Evolutionary conservation across 345 rosid genomes (phyloP), one percentile per base, ranked within the genome.

Genomic region (Gossypioides kirkii): DNA sequence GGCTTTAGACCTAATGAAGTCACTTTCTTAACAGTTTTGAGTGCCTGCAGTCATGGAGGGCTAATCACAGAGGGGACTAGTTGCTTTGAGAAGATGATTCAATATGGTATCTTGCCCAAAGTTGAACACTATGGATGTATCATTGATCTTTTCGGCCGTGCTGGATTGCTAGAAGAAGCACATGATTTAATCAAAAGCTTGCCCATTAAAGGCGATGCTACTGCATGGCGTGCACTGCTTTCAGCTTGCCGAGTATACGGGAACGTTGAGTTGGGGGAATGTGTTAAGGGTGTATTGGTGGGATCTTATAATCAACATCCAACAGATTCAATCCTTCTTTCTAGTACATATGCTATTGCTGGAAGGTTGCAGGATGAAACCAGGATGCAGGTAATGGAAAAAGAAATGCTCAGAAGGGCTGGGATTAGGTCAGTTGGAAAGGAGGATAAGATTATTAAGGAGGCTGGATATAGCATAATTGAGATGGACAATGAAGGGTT

Each of bases 41-140:
- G 80, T 74, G 87, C 90, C 75, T 88, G 91, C 67, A 86, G 93
- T 80, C 93, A 87, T 59, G 90, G 87, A 22, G 93, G 96, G 12
- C 73, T 84, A 61, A 86, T 88, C 50, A 22, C 3, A 20, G 87
- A 87, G 77, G 91, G 91, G 61, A 75, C 80, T 77, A 58, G 32
- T 49, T 84, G 74, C 76, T 87, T 90, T 49, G 76, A 83, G 67
- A 83, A 61, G 78, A 90, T 90, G 96, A 81, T 87, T 64, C 67
- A 73, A 38, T 84, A 87, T 52, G 65, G 82, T 10, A 50, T 79
- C 58, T 77, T 61, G 4, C 91, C 96, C 0, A 77, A 79, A 76
- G 76, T 86, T 42, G 93, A 88, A 80, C 91, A 90, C 77, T 88
- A 88, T 53, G 84, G 93, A 18, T 86, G 96, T 75, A 64, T 90